These are phyloP conservation scores for Warburgia ugandensis DNA, from an alignment of 164 flowering plant species.

Conservation along the genomic window DNA sequence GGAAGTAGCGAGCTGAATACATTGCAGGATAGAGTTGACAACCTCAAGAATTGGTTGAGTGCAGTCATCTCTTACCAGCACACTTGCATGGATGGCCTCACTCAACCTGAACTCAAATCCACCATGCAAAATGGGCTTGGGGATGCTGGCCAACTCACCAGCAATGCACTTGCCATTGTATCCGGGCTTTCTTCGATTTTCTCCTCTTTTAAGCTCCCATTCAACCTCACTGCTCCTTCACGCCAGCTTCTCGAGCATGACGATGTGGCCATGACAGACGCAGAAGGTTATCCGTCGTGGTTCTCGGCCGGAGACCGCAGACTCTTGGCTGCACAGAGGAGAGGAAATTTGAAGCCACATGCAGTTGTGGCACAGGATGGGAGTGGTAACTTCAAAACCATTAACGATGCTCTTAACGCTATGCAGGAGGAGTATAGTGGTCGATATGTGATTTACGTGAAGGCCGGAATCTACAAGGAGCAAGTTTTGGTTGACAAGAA, in stretches of 20 bases:
- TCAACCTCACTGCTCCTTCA: background rate
- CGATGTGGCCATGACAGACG: conserved; percentile 1
- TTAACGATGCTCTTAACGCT: conserved; percentile 38
- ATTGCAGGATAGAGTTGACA: conserved; percentile 21
- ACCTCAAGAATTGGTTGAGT: conserved; percentile 43
- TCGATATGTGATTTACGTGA: conserved; percentile 43
- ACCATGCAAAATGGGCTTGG: conserved; percentile 21
- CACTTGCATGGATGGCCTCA: conserved; percentile 42
- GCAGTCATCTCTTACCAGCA: conserved; percentile 47
- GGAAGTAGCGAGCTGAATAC: conserved; percentile 23
- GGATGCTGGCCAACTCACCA: conserved; percentile 32
- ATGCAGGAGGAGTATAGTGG: conserved; percentile 33
- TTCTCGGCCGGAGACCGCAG: conserved; percentile 26
- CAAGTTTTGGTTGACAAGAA: conserved; percentile 26
- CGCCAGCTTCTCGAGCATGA: conserved; percentile 18
- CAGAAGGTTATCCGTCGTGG: conserved; percentile 31
- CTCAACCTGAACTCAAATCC: conserved; percentile 21
- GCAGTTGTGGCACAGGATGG: conserved; percentile 56
- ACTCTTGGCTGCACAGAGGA: conserved; percentile 20
- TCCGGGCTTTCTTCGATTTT: conserved; percentile 24
- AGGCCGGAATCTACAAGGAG: conserved; percentile 54
- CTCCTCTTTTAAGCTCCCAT: conserved; percentile 14
- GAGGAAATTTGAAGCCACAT: conserved; percentile 23
- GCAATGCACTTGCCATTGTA: conserved; percentile 44
- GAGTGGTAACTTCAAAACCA: conserved; percentile 42